Evolutionary conservation across 1,139 yeast genomes (phyloP).

Genomic region (Lipomyces yarrowii): DNA sequence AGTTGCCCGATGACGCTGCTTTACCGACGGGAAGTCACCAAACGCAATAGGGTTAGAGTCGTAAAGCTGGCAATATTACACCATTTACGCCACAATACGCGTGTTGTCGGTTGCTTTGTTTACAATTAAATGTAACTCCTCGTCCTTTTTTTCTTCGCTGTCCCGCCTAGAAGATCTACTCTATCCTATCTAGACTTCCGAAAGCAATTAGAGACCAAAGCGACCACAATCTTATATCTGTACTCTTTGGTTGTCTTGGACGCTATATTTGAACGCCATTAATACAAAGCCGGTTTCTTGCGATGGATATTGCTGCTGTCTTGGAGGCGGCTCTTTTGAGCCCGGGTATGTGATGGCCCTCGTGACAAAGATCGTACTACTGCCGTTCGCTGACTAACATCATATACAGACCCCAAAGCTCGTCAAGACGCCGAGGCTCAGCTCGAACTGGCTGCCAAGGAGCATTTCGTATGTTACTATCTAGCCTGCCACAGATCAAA

Average conservation of each 20-base stretch:
- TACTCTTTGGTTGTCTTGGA: background rate
- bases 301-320: conserved; percentile 31
- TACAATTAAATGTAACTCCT: background rate
- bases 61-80: background rate
- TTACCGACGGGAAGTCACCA: background rate
- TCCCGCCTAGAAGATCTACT: background rate
- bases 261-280: background rate
- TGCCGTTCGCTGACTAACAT: conserved; percentile 4
- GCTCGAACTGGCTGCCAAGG: conserved; percentile 69
- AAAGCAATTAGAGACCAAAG: background rate
- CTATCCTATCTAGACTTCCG: background rate
- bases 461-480: conserved; percentile 58
- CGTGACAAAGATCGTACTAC: background rate
- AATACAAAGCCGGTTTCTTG: background rate
- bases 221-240: background rate
- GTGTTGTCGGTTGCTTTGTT: background rate
- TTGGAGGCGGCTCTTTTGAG: conserved; percentile 50
- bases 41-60: background rate
- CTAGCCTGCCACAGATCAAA: background rate
- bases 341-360: conserved; percentile 43
- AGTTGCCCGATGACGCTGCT: background rate
- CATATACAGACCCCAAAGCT: conserved; percentile 55
- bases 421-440: conserved; percentile 83
- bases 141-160: background rate
- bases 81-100: conserved; percentile 2